Evolutionary conservation across 768 basidiomycete species (phyloP), one percentile per base, ranked within the genome.

Genomic region (Serendipita sp.): DNA sequence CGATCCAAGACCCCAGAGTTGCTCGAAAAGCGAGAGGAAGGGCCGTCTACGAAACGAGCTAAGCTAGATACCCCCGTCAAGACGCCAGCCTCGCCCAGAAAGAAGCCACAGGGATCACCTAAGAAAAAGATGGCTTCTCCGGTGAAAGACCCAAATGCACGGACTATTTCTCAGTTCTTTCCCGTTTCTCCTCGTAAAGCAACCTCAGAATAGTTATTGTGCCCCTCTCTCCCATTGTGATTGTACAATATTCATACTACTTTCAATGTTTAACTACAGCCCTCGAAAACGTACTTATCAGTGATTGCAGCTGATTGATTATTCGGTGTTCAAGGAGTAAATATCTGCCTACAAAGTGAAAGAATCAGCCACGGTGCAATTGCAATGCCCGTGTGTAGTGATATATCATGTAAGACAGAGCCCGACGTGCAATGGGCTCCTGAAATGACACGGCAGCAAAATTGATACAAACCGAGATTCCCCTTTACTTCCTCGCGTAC

Each of bases 401-500:
- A 13, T 41, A 41, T 41, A 41, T 41, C 18, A 53, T 18, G 48
- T 53, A 10, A 53, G 48, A 53, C 48, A 16, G 56, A 60, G 56
- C 16, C 56, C 56, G 30, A n/a, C 56, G 56, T 60, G 56, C 56
- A 60, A 60, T 28, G 18, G 56, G 30, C 56, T 60, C 56, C 56
- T 60, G 37, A 35, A 24, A 53, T 53, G 24, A 53, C 48, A 53
- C 35, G 56, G 10, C 28, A 60, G 10, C 8, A 60, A 10, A 32
- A 51, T 18, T 32, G 30, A n/a, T 5, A 51, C 56, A 37, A 60
- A 60, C 28, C 56, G 45, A 63, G 24, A 11, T 18, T 13, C 64
- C 28, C 15, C 18, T 53, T 66, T 80, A 87, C 72, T 86, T 87
- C 75, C 86, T 83, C 64, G 86, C 86, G 70, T 86, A 87, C 35